Evolutionary conservation across 2,329 filamentous ascomycete genomes (phyloP).

Genomic region (Colletotrichum australisinense): DNA sequence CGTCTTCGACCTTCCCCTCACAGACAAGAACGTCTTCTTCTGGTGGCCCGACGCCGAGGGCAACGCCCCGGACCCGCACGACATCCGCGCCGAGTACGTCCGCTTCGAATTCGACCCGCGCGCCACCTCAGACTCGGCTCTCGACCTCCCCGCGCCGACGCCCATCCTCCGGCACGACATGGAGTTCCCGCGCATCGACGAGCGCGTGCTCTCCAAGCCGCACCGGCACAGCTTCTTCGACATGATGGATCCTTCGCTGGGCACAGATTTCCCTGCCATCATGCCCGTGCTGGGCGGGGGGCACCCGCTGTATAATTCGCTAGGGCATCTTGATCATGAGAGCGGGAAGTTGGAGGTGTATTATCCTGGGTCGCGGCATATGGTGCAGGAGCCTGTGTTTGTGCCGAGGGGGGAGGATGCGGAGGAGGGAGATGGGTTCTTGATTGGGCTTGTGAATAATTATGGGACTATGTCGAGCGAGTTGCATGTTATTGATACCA

Average conservation of each 20-base stretch:
- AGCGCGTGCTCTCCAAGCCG: conserved; percentile 2
- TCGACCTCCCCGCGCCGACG: conserved; percentile 18
- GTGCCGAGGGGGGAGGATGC: conserved; percentile 48
- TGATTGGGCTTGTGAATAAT: conserved; percentile 45
- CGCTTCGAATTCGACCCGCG: conserved; percentile 30
- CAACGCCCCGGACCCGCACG: conserved; percentile 44
- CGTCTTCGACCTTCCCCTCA: conserved; percentile 48
- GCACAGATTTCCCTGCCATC: conserved; percentile 35
- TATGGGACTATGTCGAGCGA: conserved; percentile 30
- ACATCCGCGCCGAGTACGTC: conserved; percentile 39
- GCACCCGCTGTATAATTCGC: conserved; percentile 44
- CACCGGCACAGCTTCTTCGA: conserved; percentile 30
- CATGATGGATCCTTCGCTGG: conserved; percentile 27
- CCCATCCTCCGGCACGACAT: conserved; percentile 23
- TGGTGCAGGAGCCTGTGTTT: conserved; percentile 56
- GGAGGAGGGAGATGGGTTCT: conserved; percentile 52
- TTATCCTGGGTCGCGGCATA: conserved; percentile 45
- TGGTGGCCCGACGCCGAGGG: conserved; percentile 53
- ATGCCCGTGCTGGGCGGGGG: conserved; percentile 31
- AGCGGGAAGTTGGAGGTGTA: conserved; percentile 44
- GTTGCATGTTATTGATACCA: conserved; percentile 24
- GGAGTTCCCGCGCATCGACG: conserved; percentile 31
- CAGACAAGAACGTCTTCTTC: conserved; percentile 54
- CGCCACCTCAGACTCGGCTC: background rate
- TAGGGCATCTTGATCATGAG: conserved; percentile 44